Conservation (phyloP, 768 basidiomycete species). For the Filobasidium floriforme region DNA sequence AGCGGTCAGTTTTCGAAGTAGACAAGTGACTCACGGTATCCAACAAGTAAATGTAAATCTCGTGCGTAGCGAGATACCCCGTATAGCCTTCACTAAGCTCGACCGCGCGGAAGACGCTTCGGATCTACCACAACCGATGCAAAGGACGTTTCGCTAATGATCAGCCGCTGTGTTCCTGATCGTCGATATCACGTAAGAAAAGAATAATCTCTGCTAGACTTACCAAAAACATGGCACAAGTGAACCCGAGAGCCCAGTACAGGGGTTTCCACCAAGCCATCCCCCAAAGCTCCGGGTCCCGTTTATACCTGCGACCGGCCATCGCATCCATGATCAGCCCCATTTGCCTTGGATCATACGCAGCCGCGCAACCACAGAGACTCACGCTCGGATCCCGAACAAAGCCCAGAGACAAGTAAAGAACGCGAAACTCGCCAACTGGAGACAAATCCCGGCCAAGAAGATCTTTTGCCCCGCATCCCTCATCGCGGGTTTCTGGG, state of each 20-base stretch:
- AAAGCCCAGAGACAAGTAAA: slow-evolving; percentile 37
- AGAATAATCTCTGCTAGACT: not conserved
- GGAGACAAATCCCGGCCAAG: slow-evolving; percentile 43
- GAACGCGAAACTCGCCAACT: slow-evolving; percentile 39
- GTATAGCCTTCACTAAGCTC: slow-evolving; percentile 42
- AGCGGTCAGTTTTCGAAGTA: no score
- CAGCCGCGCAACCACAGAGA: slow-evolving; percentile 2
- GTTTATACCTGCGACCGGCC: slow-evolving; percentile 22
- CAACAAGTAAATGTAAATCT: slow-evolving; percentile 38
- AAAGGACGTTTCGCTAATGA: not conserved
- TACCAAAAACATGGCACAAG: slow-evolving; percentile 42
- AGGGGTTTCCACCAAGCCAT: slow-evolving; percentile 40
- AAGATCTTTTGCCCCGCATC: slow-evolving; percentile 40
- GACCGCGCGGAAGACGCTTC: slow-evolving; percentile 41
- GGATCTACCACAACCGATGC: slow-evolving; percentile 19
- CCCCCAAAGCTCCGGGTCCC: slow-evolving; percentile 36
- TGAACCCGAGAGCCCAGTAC: slow-evolving; percentile 42
- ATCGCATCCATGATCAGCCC: not conserved
- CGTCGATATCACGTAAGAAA: not conserved
- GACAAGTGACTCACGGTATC: slow-evolving; percentile 33
- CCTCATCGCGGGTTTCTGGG: slow-evolving; percentile 28
- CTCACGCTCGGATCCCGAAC: slow-evolving; percentile 38
- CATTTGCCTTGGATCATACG: not conserved
- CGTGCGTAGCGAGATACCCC: slow-evolving; percentile 41
- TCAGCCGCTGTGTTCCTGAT: not conserved